Evolutionary conservation across 2,329 filamentous ascomycete species (phyloP), one percentile per base, ranked within the genome.

Genomic region (Falciphora oryzae): DNA sequence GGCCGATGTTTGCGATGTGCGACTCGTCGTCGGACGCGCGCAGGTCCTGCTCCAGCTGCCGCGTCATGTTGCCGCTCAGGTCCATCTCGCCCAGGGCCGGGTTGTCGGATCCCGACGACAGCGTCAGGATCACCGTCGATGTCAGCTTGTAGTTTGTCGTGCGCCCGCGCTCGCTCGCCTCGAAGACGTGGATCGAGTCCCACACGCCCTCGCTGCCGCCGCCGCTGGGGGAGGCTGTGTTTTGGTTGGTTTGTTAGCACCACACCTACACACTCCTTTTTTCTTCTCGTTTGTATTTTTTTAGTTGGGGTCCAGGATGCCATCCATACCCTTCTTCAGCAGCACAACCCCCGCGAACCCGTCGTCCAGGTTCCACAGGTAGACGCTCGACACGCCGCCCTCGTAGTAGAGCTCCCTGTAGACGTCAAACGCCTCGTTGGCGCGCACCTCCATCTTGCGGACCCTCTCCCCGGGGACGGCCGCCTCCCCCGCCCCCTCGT

Each of bases 161-260:
- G 68, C 95, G 89, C 69, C 92, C 93, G 69, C 93, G 90, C 76
- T 99, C 95, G 72, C 92, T 92, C 66, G 94, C 93, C 77, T 99
- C 95, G 76, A 99, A 96, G 70, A 99, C 95, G 80, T 99, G 95
- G 75, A 99, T 98, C 69, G 92, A 96, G 79, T 99, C 95, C 95
- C 95, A 99, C 64, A 92, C 89, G 65, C 93, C 93, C 65, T 90
- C 85, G 73, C 85, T 88, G 70, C 84, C 85, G 74, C 81, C 84
- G 67, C 83, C 69, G 53, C 70, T 88, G 65, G 82, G 87, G 70
- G 85, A 89, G 73, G 85, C 89, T 93, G 67, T 66, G 53, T n/a
- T 38, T 28, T n/a, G 13, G 18, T 6, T 8, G 38, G 13, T 18
- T 18, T 18, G 38, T 44, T 32, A 32, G 31, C 31, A 32, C 31